Conservation (phyloP, 2,329 filamentous ascomycete species). For the Colletotrichum sp. region DNA sequence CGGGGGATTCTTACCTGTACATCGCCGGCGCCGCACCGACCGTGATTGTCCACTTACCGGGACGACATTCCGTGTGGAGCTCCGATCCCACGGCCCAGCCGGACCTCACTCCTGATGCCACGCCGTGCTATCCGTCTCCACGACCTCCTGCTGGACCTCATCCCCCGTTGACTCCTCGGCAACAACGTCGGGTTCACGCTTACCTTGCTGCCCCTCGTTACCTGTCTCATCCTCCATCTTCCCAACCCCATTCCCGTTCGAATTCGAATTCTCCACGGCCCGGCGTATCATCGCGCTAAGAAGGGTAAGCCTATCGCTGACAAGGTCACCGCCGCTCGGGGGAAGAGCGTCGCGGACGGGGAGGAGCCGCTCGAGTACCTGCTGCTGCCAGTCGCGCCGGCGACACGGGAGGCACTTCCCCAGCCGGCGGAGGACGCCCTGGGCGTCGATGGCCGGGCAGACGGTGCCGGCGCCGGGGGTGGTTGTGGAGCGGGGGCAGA, state of each 20-base stretch:
- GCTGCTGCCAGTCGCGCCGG: not conserved
- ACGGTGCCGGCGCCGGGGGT: not conserved
- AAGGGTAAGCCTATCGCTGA: not conserved
- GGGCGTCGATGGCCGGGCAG: not conserved
- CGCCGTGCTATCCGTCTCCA: not conserved
- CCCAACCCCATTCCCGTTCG: not conserved
- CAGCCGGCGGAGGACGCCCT: constrained; percentile 8
- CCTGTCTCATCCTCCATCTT: not conserved
- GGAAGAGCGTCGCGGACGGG: not conserved
- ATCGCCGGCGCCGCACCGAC: not conserved
- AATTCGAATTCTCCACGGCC: not conserved
- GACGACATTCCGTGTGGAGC: not conserved
- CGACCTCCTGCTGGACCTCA: not conserved
- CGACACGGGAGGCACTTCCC: constrained; percentile 14
- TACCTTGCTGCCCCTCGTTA: not conserved
- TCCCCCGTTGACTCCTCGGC: too few species aligned
- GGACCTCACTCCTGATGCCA: not conserved
- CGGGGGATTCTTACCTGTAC: not conserved
- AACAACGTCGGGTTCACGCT: not conserved
- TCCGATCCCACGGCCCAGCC: not conserved
- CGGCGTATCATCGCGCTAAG: not conserved
- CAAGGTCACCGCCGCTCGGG: not conserved
- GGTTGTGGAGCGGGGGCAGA: not conserved
- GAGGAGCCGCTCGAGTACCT: not conserved
- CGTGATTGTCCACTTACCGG: not conserved